Percentiles rank a stretch among this genome's conserved stretches.
Evolutionary conservation across 78 protist genomes (phyloP).

Genomic region (Isochrysis galbana): DNA sequence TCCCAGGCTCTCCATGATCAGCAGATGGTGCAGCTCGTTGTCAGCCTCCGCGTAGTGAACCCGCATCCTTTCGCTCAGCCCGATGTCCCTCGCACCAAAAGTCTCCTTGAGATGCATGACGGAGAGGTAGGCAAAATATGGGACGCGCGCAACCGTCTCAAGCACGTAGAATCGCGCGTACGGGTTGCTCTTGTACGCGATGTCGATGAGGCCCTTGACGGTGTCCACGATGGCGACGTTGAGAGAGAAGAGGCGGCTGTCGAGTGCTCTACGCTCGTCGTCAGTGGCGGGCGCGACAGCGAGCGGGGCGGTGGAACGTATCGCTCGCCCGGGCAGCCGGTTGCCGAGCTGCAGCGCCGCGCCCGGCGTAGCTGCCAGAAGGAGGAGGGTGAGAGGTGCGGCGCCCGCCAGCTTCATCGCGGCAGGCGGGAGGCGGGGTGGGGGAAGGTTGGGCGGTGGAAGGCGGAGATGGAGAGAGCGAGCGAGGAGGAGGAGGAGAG

Average conservation of each 20-base stretch:
- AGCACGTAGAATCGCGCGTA: conserved; percentile 41
- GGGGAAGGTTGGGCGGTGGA: no score
- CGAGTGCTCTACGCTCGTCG: no score
- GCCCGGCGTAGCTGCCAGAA: no score
- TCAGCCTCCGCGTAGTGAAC: conserved; percentile 30
- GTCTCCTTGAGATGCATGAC: conserved; percentile 36
- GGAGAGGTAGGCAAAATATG: conserved; percentile 36
- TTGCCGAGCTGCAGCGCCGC: no score
- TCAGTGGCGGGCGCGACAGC: no score
- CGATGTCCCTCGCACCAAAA: not conserved
- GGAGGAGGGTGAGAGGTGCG: no score
- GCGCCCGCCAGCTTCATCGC: no score
- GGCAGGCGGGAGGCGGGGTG: no score
- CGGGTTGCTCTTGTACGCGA: not conserved
- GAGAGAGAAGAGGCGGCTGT: not conserved
- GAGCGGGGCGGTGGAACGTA: no score
- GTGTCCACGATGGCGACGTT: conserved; percentile 18
- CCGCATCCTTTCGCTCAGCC: not conserved
- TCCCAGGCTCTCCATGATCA: conserved; percentile 41
- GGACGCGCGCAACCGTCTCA: conserved; percentile 40
- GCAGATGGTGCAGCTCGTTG: conserved; percentile 44
- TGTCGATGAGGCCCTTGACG: not conserved
- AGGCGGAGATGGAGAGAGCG: no score
- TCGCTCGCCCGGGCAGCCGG: no score
- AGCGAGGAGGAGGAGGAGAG: no score